A percentile compares a stretch with the other conserved stretches of the same genome.
phyloP scores from a whole-genome alignment of 2,329 filamentous ascomycete genomes.

The Bipolaris victoriae region DNA sequence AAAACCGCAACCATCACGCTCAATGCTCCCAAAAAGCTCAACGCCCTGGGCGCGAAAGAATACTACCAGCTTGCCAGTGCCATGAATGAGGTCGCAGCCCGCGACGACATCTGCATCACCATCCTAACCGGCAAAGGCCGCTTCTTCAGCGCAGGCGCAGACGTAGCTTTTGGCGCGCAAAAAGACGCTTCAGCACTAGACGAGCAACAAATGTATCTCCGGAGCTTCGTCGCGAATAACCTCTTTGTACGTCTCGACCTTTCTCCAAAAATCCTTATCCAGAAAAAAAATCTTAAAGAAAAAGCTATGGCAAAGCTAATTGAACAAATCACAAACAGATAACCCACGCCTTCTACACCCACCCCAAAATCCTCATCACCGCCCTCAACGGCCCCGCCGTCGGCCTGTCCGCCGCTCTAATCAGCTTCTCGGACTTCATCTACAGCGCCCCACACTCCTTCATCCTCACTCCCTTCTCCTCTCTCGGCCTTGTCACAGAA shows the following conservation, averaged over 20 bases:
- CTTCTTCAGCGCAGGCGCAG: conserved; percentile 90
- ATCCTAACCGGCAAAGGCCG: conserved; percentile 80
- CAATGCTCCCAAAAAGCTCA: conserved; percentile 84
- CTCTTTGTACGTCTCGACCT: conserved; percentile 50
- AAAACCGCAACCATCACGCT: conserved; percentile 85
- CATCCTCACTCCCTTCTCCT: conserved; percentile 89
- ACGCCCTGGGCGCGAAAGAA: conserved; percentile 72
- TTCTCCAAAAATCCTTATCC: background rate
- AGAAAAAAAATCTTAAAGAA: background rate
- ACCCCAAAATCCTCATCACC: conserved; percentile 90
- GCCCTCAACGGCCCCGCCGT: conserved; percentile 92
- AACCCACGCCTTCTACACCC: conserved; percentile 87
- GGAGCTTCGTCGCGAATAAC: conserved; percentile 81
- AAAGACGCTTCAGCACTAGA: conserved; percentile 44
- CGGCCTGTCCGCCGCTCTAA: conserved; percentile 83
- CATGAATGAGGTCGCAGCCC: conserved; percentile 77
- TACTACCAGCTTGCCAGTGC: conserved; percentile 80
- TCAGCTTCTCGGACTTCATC: conserved; percentile 88
- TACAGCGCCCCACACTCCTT: conserved; percentile 82
- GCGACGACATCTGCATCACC: conserved; percentile 83
- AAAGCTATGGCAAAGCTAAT: too few species aligned
- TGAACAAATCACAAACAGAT: conserved; percentile 59
- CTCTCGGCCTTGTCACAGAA: conserved; percentile 87
- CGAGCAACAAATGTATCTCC: conserved; percentile 66
- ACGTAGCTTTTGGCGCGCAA: conserved; percentile 67